Percentiles rank a stretch among this genome's conserved stretches.
Evolutionary conservation across 768 basidiomycete species (phyloP).

Genomic region (Russula sp.): DNA sequence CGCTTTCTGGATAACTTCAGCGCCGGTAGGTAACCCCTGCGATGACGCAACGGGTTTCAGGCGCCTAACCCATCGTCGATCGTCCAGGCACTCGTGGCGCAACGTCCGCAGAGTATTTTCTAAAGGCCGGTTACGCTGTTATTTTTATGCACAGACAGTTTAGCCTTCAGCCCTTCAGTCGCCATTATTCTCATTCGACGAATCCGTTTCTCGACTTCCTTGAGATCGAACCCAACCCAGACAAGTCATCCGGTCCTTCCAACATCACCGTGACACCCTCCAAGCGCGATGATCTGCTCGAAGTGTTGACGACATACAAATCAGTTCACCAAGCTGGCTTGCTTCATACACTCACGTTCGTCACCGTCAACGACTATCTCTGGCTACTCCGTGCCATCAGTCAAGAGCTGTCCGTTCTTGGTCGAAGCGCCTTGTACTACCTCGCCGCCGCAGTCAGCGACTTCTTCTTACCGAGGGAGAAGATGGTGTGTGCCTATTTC

Average conservation of each 20-base stretch:
- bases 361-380: constrained; percentile 94
- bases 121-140: constrained; percentile 90
- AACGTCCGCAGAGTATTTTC: constrained; percentile 97
- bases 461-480: constrained; percentile 90
- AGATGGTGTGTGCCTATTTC: constrained; percentile 56
- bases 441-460: constrained; percentile 97
- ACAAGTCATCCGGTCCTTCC: constrained; percentile 28
- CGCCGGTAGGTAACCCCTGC: constrained; percentile 55
- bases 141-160: constrained; percentile 99
- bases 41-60: constrained; percentile 3
- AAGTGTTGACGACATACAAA: constrained; percentile 77
- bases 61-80: constrained; percentile 4
- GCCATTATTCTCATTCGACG: constrained; percentile 97
- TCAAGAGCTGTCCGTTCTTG: constrained; percentile 64
- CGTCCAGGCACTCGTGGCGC: constrained; percentile 85
- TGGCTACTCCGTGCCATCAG: constrained; percentile 83
- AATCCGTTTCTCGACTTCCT: constrained; percentile 97
- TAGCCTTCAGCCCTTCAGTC: constrained; percentile 93
- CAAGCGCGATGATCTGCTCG: constrained; percentile 59
- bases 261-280: constrained; percentile 61
- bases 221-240: constrained; percentile 44
- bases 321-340: constrained; percentile 65
- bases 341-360: constrained; percentile 82
- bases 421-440: constrained; percentile 83
- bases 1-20: constrained; percentile 99